A percentile compares a stretch with the other conserved stretches of the same genome.
Conservation (phyloP, 169 alveolate species). For the Cystoisospora suis region DNA sequence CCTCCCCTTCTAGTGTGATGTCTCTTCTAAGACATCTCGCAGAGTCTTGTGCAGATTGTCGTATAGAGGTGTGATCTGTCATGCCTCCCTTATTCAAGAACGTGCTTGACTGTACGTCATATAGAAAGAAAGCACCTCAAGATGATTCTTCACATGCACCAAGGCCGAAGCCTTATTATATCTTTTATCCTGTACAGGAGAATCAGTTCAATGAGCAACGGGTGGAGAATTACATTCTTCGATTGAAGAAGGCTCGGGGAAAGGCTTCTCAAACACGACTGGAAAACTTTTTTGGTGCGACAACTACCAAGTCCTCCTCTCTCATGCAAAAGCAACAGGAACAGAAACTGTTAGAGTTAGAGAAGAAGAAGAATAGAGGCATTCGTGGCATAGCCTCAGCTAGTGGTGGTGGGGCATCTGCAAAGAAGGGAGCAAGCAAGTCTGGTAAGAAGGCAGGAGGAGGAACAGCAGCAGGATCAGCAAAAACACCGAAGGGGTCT, state of each 20-base stretch:
- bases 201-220: conserved; percentile 35
- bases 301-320: conserved; percentile 35
- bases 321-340: conserved; percentile 27
- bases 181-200: neutral
- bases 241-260: conserved; percentile 46
- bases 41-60: no score
- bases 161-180: no score
- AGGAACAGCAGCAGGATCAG: neutral
- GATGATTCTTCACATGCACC: no score
- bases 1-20: no score
- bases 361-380: conserved; percentile 12
- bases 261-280: conserved; percentile 38
- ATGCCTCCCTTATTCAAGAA: no score
- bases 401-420: no score
- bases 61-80: no score
- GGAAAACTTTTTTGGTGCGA: conserved; percentile 17
- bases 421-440: no score
- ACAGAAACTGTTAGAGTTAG: conserved; percentile 19
- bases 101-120: no score
- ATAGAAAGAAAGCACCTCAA: no score
- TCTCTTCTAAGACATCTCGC: no score
- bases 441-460: neutral
- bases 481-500: no score
- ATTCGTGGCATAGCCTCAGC: neutral
- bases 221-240: conserved; percentile 35